These are phyloP conservation scores for Mycena filopes DNA, from an alignment of 768 basidiomycete species.

Conservation along the genomic window DNA sequence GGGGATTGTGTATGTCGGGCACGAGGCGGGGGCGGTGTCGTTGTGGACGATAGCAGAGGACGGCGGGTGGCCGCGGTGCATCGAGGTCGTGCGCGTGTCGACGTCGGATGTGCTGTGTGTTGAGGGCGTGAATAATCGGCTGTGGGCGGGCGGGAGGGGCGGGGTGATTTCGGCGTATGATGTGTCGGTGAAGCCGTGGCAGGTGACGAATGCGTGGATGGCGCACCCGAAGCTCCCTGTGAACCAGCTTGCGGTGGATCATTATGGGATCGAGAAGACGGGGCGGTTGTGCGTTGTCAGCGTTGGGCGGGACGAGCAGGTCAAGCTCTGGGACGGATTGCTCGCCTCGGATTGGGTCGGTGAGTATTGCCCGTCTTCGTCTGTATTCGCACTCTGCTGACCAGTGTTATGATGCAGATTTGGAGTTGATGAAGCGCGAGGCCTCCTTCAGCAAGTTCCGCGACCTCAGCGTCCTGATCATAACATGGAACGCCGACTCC, in stretches of 20 bases:
- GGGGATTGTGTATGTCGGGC: constrained; percentile 81
- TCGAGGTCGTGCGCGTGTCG: constrained; percentile 83
- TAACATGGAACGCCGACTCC: constrained; percentile 95
- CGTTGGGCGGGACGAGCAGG: constrained; percentile 74
- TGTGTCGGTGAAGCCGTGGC: constrained; percentile 79
- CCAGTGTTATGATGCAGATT: constrained; percentile 57
- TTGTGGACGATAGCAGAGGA: constrained; percentile 76
- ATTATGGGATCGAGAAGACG: constrained; percentile 75
- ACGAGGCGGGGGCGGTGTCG: constrained; percentile 90
- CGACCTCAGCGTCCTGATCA: constrained; percentile 77
- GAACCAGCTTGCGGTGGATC: constrained; percentile 73
- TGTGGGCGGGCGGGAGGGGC: constrained; percentile 91
- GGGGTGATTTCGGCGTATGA: constrained; percentile 89
- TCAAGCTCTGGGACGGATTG: constrained; percentile 92
- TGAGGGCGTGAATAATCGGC: constrained; percentile 82
- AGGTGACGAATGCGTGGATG: constrained; percentile 87
- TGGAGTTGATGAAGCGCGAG: constrained; percentile 80
- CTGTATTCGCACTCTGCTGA: constrained; percentile 4
- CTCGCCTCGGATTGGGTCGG: constrained; percentile 88
- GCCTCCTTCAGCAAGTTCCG: constrained; percentile 83
- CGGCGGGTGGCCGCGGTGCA: constrained; percentile 68
- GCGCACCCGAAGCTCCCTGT: constrained; percentile 81
- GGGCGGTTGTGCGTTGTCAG: constrained; percentile 79
- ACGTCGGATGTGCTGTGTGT: constrained; percentile 84
- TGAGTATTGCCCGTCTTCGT: constrained; percentile 50